phyloP scores from a whole-genome alignment of 306 rosid genomes.

The Potentilla sterilis region DNA sequence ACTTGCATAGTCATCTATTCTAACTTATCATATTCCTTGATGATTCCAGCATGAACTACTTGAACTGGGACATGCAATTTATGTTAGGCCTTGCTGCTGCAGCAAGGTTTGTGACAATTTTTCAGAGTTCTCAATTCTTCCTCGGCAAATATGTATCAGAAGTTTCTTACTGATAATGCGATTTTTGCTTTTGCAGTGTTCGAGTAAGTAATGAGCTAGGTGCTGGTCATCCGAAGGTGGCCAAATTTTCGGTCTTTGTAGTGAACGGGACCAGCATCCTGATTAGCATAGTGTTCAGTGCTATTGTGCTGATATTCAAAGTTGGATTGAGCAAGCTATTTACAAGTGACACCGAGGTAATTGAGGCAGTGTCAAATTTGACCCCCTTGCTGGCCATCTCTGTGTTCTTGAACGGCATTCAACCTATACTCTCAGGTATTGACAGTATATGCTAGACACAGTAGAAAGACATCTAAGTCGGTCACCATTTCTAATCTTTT shows the following conservation, averaged over 20 bases:
- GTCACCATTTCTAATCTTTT: not conserved
- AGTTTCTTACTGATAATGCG: not conserved
- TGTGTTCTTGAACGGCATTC: conserved; percentile 69
- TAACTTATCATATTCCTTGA: not conserved
- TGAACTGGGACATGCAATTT: conserved; percentile 69
- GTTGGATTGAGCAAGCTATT: conserved; percentile 61
- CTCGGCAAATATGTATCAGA: not conserved
- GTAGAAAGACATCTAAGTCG: not conserved
- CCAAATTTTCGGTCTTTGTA: conserved; percentile 56
- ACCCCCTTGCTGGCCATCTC: conserved; percentile 69
- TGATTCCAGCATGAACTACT: conserved; percentile 57
- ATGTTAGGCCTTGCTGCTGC: conserved; percentile 74
- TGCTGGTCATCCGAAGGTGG: conserved; percentile 60
- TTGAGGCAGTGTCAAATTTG: conserved; percentile 48
- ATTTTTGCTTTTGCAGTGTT: conserved; percentile 39
- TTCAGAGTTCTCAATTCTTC: not conserved
- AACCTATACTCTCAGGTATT: conserved; percentile 54
- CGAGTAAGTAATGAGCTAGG: conserved; percentile 79
- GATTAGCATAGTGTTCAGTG: conserved; percentile 47
- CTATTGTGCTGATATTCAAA: conserved; percentile 40
- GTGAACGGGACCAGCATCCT: conserved; percentile 63
- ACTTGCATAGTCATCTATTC: not conserved
- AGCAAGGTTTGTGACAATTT: conserved; percentile 47
- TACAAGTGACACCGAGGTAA: conserved; percentile 49
- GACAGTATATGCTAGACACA: not conserved